phyloP scores from a whole-genome alignment of 768 basidiomycete genomes.

The Candolleomyces efflorescens region DNA sequence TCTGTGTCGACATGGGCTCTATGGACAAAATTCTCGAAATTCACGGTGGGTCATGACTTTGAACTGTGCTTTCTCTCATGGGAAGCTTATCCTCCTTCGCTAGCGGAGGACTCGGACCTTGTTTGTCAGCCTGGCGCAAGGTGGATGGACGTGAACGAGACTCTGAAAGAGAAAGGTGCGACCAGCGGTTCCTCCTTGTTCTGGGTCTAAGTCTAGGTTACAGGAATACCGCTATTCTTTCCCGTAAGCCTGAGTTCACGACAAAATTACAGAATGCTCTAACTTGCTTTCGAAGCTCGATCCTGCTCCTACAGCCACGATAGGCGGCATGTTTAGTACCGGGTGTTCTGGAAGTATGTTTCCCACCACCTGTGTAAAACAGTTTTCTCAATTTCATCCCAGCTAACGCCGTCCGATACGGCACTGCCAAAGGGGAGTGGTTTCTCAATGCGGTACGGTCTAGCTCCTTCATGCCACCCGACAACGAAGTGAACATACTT shows the following conservation, averaged over 20 bases:
- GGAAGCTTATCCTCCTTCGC: neutral
- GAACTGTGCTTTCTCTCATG: neutral
- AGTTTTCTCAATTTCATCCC: neutral
- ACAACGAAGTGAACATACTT: neutral
- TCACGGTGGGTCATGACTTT: constrained; percentile 43
- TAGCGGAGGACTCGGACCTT: constrained; percentile 67
- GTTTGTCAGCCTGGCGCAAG: constrained; percentile 70
- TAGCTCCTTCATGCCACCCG: neutral
- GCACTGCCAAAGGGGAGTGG: constrained; percentile 89
- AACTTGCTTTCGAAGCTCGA: constrained; percentile 49
- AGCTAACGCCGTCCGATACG: constrained; percentile 84
- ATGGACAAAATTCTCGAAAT: constrained; percentile 82
- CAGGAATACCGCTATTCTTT: constrained; percentile 78
- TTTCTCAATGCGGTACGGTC: constrained; percentile 69
- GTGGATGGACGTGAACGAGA: constrained; percentile 73
- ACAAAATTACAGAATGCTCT: neutral
- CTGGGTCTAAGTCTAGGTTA: neutral
- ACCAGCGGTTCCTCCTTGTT: neutral
- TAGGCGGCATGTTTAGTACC: constrained; percentile 84
- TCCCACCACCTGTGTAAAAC: neutral
- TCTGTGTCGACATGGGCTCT: constrained; percentile 71
- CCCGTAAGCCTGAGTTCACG: constrained; percentile 45
- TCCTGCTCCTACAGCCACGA: constrained; percentile 74
- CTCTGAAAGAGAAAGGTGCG: constrained; percentile 55
- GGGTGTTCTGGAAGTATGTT: constrained; percentile 77